A percentile compares a stretch with the other conserved stretches of the same genome.
Evolutionary conservation across 2,329 filamentous ascomycete species (phyloP).

Genomic region (Ophiostoma australiae): DNA sequence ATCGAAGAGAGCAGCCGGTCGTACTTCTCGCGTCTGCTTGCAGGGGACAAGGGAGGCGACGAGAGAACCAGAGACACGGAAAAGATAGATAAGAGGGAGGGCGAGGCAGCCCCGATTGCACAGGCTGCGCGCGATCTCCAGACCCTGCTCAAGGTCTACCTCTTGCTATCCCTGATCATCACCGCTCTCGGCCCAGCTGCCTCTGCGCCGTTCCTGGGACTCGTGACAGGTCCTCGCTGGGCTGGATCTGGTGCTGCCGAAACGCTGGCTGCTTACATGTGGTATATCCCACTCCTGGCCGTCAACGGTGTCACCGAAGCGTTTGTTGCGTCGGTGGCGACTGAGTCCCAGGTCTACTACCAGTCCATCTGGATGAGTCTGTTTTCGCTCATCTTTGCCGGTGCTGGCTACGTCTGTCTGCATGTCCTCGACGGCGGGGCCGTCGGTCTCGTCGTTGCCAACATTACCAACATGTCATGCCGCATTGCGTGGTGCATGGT

Average conservation of each 20-base stretch:
- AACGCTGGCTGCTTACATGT: slow-evolving; percentile 76
- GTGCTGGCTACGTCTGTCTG: slow-evolving; percentile 70
- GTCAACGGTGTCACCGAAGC: slow-evolving; percentile 89
- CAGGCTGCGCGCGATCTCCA: slow-evolving; percentile 51
- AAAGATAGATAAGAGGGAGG: not conserved
- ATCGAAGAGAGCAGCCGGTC: slow-evolving; percentile 90
- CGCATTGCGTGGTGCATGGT: slow-evolving; percentile 73
- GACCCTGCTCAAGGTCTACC: slow-evolving; percentile 66
- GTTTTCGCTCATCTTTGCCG: slow-evolving; percentile 73
- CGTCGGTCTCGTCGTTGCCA: slow-evolving; percentile 75
- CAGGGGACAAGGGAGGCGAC: slow-evolving; percentile 27
- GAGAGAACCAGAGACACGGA: not conserved
- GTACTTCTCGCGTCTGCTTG: slow-evolving; percentile 77
- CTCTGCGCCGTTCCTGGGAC: slow-evolving; percentile 65
- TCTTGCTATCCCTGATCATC: slow-evolving; percentile 65
- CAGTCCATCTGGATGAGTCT: slow-evolving; percentile 81
- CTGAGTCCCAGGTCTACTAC: slow-evolving; percentile 63
- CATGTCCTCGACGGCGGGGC: slow-evolving; percentile 66
- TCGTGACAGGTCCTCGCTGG: slow-evolving; percentile 78
- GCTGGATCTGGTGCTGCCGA: slow-evolving; percentile 50
- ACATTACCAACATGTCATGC: slow-evolving; percentile 82
- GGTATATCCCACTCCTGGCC: slow-evolving; percentile 88
- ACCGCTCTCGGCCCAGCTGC: slow-evolving; percentile 68
- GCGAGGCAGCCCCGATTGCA: slow-evolving; percentile 20
- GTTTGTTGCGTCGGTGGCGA: slow-evolving; percentile 84